Conservation (phyloP, 2,329 filamentous ascomycete species). For the Oidium heveae region DNA sequence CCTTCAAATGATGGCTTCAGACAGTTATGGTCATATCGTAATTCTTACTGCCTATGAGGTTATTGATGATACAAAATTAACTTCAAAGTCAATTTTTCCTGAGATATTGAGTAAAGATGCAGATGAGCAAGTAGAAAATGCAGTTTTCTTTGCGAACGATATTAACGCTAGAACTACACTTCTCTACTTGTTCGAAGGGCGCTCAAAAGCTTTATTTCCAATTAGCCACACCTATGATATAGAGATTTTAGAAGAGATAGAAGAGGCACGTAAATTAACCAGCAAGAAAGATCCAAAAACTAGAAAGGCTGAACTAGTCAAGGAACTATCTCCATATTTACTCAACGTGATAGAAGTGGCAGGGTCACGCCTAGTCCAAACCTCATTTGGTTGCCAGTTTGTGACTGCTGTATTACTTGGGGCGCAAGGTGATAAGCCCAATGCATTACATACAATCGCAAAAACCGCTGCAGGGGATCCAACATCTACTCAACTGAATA, state of each 20-base stretch:
- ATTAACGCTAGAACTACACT: slow-evolving; percentile 39
- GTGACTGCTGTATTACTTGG: slow-evolving; percentile 61
- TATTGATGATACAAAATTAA: slow-evolving; percentile 81
- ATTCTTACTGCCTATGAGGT: slow-evolving; percentile 74
- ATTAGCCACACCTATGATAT: slow-evolving; percentile 37
- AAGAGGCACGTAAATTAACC: slow-evolving; percentile 53
- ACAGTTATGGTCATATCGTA: slow-evolving; percentile 53
- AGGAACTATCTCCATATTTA: slow-evolving; percentile 47
- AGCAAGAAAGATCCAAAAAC: slow-evolving; percentile 75
- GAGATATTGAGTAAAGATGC: slow-evolving; percentile 57
- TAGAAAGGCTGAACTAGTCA: slow-evolving; percentile 51
- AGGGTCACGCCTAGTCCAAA: slow-evolving; percentile 41
- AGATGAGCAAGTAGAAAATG: slow-evolving; percentile 34
- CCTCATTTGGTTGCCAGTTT: slow-evolving; percentile 69
- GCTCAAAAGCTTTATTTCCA: slow-evolving; percentile 35
- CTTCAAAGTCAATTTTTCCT: slow-evolving; percentile 60
- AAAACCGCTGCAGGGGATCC: slow-evolving; percentile 33
- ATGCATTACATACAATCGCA: slow-evolving; percentile 47
- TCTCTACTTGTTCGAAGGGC: slow-evolving; percentile 55
- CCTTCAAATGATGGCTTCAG: slow-evolving; percentile 60
- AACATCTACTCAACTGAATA: slow-evolving; percentile 12
- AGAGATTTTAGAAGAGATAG: slow-evolving; percentile 50
- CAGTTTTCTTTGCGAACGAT: slow-evolving; percentile 39
- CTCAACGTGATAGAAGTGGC: slow-evolving; percentile 47
- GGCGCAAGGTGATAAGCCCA: slow-evolving; percentile 48